A percentile compares a stretch with the other conserved stretches of the same genome.
Evolutionary conservation across 1,284 basidiomycete genomes (phyloP).

Genomic region (Irpex rosettiformis): DNA sequence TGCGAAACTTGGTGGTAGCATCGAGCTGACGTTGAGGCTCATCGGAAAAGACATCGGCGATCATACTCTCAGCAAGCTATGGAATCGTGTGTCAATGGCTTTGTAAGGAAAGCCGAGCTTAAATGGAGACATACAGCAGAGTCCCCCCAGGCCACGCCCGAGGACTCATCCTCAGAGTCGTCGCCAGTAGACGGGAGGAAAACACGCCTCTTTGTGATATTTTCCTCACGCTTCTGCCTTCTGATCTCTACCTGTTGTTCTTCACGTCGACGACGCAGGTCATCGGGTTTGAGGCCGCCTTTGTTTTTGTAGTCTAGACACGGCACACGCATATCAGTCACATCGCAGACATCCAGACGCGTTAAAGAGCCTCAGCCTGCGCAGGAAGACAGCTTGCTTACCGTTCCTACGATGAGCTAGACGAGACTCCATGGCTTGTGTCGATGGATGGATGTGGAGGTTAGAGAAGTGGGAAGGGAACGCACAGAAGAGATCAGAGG

Average conservation of each 20-base stretch:
- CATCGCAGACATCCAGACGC: constrained; percentile 18
- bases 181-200: constrained; percentile 69
- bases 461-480: constrained; percentile 23
- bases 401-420: constrained; percentile 54
- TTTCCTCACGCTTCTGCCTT: constrained; percentile 94
- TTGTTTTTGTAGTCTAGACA: constrained; percentile 70
- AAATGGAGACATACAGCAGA: constrained; percentile 54
- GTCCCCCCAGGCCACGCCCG: constrained; percentile 64
- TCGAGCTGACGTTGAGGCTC: constrained; percentile 91
- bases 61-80: constrained; percentile 89
- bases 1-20: constrained; percentile 96
- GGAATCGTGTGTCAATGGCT: constrained; percentile 17
- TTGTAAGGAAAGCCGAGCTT: constrained; percentile 12
- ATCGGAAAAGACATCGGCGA: constrained; percentile 90
- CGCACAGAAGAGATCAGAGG: constrained; percentile 19
- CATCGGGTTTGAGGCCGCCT: constrained; percentile 79
- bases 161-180: constrained; percentile 84
- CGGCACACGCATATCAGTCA: constrained; percentile 28
- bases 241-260: constrained; percentile 98
- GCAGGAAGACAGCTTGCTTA: constrained; percentile 29
- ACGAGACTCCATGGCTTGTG: constrained; percentile 30
- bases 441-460: constrained; percentile 16
- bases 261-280: constrained; percentile 90
- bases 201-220: constrained; percentile 94
- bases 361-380: constrained; percentile 6